Evolutionary conservation across 1,139 yeast genomes (phyloP).

Genomic region (Magnusiomyces ingens): DNA sequence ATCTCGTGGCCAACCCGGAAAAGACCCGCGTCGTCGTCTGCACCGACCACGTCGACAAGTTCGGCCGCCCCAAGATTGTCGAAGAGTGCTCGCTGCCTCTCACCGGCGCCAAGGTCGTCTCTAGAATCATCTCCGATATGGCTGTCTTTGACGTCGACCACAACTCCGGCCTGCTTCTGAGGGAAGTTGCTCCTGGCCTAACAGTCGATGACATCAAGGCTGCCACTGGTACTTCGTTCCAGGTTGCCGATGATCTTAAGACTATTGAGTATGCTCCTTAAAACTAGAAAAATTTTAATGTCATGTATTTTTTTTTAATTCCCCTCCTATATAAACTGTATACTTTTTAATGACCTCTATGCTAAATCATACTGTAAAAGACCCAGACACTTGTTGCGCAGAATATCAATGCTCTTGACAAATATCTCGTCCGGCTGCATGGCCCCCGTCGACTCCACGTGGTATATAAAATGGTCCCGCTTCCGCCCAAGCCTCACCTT

Average conservation of each 20-base stretch:
- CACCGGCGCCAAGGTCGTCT: constrained; percentile 41
- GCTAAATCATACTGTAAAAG: constrained; percentile 32
- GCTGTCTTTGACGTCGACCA: constrained; percentile 42
- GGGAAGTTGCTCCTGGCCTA: constrained; percentile 36
- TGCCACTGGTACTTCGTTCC: constrained; percentile 38
- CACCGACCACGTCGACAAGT: constrained; percentile 41
- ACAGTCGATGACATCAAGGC: constrained; percentile 35
- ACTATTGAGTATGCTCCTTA: constrained; percentile 8
- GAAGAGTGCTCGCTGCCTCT: constrained; percentile 39
- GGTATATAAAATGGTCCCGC: constrained; percentile 89
- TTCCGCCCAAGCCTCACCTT: constrained; percentile 86
- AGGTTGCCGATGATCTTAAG: constrained; percentile 32
- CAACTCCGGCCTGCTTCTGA: constrained; percentile 33
- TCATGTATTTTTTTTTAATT: background rate
- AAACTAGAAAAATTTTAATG: background rate
- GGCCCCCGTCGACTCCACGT: constrained; percentile 92
- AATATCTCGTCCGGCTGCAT: constrained; percentile 96
- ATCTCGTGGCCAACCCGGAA: constrained; percentile 41
- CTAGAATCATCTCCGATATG: constrained; percentile 40
- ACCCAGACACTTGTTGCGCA: constrained; percentile 80
- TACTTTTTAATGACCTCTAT: background rate
- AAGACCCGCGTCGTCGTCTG: constrained; percentile 39
- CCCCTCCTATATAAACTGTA: background rate
- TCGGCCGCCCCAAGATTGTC: constrained; percentile 39
- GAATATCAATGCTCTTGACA: constrained; percentile 76